phyloP scores from a whole-genome alignment of 768 basidiomycete species.

The Pleurotus cornucopiae region DNA sequence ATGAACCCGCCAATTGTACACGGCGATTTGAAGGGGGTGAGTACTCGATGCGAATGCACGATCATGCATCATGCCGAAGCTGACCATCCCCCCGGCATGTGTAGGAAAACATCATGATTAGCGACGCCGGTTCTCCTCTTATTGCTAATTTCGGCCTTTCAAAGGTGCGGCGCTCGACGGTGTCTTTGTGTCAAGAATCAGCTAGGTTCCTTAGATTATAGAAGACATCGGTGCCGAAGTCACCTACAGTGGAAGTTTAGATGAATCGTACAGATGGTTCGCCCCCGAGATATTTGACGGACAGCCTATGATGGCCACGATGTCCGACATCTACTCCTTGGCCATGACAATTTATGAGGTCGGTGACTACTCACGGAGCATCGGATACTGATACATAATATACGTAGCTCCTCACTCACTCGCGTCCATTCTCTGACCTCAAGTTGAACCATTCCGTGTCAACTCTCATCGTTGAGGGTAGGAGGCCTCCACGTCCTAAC shows the following conservation, averaged over 20 bases:
- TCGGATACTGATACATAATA: no score
- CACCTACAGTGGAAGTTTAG: background rate
- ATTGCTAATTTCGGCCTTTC: background rate
- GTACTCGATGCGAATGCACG: background rate
- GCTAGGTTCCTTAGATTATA: background rate
- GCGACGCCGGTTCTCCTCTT: background rate
- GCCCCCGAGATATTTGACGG: background rate
- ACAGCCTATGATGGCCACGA: background rate
- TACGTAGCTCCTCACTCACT: background rate
- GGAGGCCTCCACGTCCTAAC: background rate
- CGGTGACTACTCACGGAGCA: background rate
- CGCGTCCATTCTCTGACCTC: background rate
- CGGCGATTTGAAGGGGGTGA: slow-evolving; percentile 22
- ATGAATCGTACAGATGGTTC: background rate
- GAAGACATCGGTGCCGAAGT: background rate
- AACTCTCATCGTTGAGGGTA: background rate
- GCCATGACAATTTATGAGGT: background rate
- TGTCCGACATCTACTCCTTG: background rate
- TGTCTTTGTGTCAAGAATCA: background rate
- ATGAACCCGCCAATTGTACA: slow-evolving; percentile 16
- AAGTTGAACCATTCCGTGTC: background rate
- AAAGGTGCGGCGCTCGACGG: background rate
- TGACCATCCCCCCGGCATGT: background rate
- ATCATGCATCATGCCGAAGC: no score
- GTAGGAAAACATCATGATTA: background rate